These are phyloP conservation scores for Taxillus chinensis DNA, from an alignment of 164 flowering plant genomes.

Conservation along the genomic window DNA sequence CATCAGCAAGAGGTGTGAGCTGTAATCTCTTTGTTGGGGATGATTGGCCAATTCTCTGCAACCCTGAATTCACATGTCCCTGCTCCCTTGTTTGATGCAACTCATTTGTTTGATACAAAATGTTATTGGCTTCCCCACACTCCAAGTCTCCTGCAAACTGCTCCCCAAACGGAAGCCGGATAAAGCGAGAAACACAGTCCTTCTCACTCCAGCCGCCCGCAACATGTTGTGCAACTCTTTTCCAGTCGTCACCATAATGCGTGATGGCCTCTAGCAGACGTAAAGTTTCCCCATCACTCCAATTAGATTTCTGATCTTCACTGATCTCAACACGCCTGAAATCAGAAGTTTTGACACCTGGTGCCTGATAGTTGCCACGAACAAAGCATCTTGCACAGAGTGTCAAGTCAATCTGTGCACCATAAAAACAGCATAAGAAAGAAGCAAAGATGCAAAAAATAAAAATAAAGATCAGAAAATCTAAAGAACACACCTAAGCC, in stretches of 20 bases:
- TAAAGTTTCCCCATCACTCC: slow-evolving; percentile 82
- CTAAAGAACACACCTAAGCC: too few species aligned
- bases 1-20: slow-evolving; percentile 88
- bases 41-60: slow-evolving; percentile 9
- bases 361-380: slow-evolving; percentile 55
- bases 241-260: slow-evolving; percentile 95
- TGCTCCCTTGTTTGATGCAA: slow-evolving; percentile 20
- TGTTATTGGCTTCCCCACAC: slow-evolving; percentile 28
- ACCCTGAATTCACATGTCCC: slow-evolving; percentile 17
- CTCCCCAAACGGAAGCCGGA: slow-evolving; percentile 88
- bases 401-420: slow-evolving; percentile 60
- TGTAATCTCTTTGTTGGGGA: slow-evolving; percentile 44
- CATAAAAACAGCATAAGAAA: background rate
- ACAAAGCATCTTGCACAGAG: slow-evolving; percentile 92
- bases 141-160: slow-evolving; percentile 44
- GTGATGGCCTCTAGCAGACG: slow-evolving; percentile 76
- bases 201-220: slow-evolving; percentile 70
- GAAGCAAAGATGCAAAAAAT: too few species aligned
- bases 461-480: too few species aligned
- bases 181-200: slow-evolving; percentile 73
- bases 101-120: slow-evolving; percentile 16
- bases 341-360: slow-evolving; percentile 52
- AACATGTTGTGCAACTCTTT: slow-evolving; percentile 77
- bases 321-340: slow-evolving; percentile 80
- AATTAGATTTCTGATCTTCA: slow-evolving; percentile 59